Evolutionary conservation across 1,284 basidiomycete species (phyloP), one percentile per base, ranked within the genome.

Genomic region (Ceratobasidium sp.): DNA sequence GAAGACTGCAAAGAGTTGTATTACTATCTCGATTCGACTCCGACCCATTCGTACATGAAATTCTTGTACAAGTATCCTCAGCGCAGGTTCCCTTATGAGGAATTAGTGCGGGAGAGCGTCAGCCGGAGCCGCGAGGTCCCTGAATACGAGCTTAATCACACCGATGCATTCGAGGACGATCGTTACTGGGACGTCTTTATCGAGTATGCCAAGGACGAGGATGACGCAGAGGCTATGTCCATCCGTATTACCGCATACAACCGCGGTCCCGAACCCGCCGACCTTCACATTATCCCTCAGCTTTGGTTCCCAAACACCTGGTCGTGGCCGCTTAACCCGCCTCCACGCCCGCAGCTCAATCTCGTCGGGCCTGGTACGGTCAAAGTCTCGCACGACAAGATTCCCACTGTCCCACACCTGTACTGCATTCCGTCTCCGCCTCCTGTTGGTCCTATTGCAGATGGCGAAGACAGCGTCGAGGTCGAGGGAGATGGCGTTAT

Each of bases 21-120:
- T 82, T 99, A 96, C 81, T 98, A 99, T 82, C 89, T 99, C 77
- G 97, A 98, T 82, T 98, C 94, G 66, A 98, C 97, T 0, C 97
- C 97, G 23, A 98, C 96, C 0, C 97, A 99, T 81, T 97, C 95
- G 38, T 99, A 98, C 87, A 98, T 98, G 97, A 99, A 98, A 83
- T 97, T 93, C 82, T 84, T 98, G 74, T 98, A 98, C 89, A 98
- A 98, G 82, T 98, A 98, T 79, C 96, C 97, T 16, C 97, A 99
- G 82, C 85, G 89, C 76, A 85, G 87, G 55, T 99, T 88, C 82
- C 97, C 97, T 0, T 99, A 99, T 83, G 95, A 98, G 80, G 88
- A 98, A 77, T 88, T 99, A 67, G 92, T 96, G 16, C 84, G 86
- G 64, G 96, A 98, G 84, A 96, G 92, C 79, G 84, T 88, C 77